phyloP scores from a whole-genome alignment of 352 stramenopile species.

The Globisporangium iwayamae region DNA sequence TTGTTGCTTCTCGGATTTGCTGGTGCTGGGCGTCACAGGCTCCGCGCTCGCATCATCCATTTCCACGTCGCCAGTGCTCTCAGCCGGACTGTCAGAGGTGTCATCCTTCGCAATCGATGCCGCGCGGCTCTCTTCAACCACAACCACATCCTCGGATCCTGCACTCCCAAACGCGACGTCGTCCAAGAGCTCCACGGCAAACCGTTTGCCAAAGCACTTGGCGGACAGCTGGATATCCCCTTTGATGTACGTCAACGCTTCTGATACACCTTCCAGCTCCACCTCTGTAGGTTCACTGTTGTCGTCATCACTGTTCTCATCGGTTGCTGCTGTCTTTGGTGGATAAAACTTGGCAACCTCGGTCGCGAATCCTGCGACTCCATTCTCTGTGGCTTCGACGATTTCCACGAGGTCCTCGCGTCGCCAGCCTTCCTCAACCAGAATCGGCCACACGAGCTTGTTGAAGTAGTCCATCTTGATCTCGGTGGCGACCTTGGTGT shows the following conservation, averaged over 20 bases:
- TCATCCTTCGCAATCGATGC: background rate
- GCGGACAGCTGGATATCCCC: conserved; percentile 34
- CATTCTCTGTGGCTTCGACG: conserved; percentile 38
- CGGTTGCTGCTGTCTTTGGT: background rate
- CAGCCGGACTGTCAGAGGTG: conserved; percentile 7
- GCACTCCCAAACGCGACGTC: conserved; percentile 31
- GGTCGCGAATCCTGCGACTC: conserved; percentile 31
- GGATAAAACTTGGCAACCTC: conserved; percentile 39
- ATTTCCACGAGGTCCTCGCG: conserved; percentile 47
- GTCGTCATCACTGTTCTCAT: conserved; percentile 4
- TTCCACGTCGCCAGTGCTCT: conserved; percentile 2
- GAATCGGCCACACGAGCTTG: conserved; percentile 72
- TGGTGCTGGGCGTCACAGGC: background rate
- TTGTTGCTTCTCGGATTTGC: background rate
- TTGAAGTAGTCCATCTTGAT: conserved; percentile 70
- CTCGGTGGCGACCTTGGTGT: conserved; percentile 22
- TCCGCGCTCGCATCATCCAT: conserved; percentile 8
- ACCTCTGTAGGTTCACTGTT: conserved; percentile 18
- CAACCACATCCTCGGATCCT: conserved; percentile 20
- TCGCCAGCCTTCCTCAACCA: conserved; percentile 70
- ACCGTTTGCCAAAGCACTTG: conserved; percentile 76
- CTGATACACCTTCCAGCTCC: conserved; percentile 44
- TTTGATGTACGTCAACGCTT: conserved; percentile 60
- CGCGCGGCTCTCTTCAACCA: conserved; percentile 11
- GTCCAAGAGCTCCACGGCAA: conserved; percentile 36